A percentile compares a stretch with the other conserved stretches of the same genome.
Evolutionary conservation across 371 early-diverging fungal species (phyloP).

Genomic region (Syncephalastrum sp.): DNA sequence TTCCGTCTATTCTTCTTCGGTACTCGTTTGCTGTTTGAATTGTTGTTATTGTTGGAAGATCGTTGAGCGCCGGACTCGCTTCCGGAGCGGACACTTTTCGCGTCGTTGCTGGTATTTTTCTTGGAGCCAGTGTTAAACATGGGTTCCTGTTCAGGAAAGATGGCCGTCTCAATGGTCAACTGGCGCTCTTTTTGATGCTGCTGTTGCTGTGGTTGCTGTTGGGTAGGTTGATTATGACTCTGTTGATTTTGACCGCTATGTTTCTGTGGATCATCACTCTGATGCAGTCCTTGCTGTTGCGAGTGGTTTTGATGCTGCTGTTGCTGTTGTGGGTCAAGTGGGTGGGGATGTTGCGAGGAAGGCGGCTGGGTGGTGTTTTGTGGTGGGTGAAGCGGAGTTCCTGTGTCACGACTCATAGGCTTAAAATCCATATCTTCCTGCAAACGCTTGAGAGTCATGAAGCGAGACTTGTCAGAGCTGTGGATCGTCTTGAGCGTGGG

Average conservation of each 20-base stretch:
- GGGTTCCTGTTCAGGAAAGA: constrained; percentile 22
- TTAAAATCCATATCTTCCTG: constrained; percentile 13
- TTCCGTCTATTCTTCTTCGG: constrained; percentile 15
- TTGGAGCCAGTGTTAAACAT: constrained; percentile 6
- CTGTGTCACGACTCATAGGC: constrained; percentile 5
- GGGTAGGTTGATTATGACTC: neutral
- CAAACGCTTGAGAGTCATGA: constrained; percentile 32
- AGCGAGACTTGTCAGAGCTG: constrained; percentile 35
- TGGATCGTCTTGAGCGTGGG: constrained; percentile 34
- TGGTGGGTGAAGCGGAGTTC: constrained; percentile 11
- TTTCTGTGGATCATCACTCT: too few species aligned
- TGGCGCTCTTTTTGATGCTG: constrained; percentile 14
- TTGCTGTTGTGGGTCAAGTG: neutral
- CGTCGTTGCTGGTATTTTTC: constrained; percentile 1
- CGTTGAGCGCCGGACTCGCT: constrained; percentile 10
- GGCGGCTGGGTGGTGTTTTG: neutral
- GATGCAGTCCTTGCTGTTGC: too few species aligned
- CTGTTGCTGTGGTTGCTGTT: constrained; percentile 4
- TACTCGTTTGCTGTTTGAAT: constrained; percentile 15
- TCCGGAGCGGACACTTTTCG: constrained; percentile 8
- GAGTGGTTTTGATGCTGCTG: neutral
- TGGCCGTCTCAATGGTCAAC: constrained; percentile 25
- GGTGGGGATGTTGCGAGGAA: too few species aligned
- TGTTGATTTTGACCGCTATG: too few species aligned
- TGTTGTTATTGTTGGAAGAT: constrained; percentile 3